Conservation (phyloP, 305 asterid species). For the Fraxinus paxiana region DNA sequence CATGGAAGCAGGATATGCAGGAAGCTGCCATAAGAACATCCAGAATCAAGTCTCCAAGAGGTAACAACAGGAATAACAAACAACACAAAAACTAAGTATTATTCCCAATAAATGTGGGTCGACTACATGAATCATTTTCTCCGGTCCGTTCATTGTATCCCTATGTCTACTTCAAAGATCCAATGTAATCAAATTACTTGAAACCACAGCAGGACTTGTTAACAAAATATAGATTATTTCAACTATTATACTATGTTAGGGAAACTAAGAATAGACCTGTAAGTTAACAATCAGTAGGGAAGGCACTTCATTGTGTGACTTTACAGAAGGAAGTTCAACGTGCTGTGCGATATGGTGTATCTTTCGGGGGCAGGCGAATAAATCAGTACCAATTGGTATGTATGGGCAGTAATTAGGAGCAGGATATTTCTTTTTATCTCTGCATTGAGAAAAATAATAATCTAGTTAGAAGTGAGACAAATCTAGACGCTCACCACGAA, state of each 20-base stretch:
- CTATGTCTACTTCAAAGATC: neutral
- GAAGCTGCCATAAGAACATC: conserved; percentile 51
- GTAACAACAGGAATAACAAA: neutral
- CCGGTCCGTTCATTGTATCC: neutral
- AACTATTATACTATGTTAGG: neutral
- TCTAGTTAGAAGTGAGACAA: neutral
- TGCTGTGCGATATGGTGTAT: conserved; percentile 75
- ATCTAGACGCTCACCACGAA: neutral
- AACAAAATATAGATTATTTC: neutral
- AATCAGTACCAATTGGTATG: conserved; percentile 64
- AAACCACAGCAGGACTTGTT: neutral
- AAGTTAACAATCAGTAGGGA: conserved; percentile 64
- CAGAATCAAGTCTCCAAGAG: neutral
- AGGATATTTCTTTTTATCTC: conserved; percentile 68
- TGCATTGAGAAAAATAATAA: conserved; percentile 27
- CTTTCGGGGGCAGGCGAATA: conserved; percentile 61
- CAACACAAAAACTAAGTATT: neutral
- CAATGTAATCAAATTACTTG: neutral
- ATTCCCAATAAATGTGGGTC: neutral
- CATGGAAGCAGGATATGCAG: conserved; percentile 71
- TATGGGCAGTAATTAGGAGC: conserved; percentile 71
- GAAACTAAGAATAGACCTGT: conserved; percentile 43
- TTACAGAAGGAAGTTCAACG: conserved; percentile 55
- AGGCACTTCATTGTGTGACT: conserved; percentile 53
- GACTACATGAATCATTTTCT: neutral